These are phyloP conservation scores for Claviceps paspali DNA, from an alignment of 2,329 filamentous ascomycete genomes.

Conservation along the genomic window DNA sequence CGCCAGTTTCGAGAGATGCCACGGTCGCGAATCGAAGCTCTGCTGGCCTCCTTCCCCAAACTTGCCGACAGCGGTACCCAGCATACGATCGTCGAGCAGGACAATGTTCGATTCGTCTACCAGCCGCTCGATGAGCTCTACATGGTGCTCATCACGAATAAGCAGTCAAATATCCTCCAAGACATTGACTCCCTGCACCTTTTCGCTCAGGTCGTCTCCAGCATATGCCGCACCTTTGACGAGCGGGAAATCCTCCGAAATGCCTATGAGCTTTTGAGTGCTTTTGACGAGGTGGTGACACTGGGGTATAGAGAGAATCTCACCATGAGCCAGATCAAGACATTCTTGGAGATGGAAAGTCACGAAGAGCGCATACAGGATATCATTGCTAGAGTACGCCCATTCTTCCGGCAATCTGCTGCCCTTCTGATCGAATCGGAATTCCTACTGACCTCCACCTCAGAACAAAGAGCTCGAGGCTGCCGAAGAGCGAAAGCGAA, in stretches of 20 bases:
- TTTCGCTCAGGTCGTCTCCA: slow-evolving; percentile 93
- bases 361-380: slow-evolving; percentile 98
- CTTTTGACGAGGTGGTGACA: slow-evolving; percentile 94
- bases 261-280: slow-evolving; percentile 89
- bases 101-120: slow-evolving; percentile 99
- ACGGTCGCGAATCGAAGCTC: slow-evolving; percentile 86
- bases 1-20: slow-evolving; percentile 97
- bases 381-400: slow-evolving; percentile 72
- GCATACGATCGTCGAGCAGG: slow-evolving; percentile 96
- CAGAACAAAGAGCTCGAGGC: slow-evolving; percentile 98
- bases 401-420: not conserved
- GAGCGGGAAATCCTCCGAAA: slow-evolving; percentile 91
- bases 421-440: not conserved
- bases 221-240: slow-evolving; percentile 89
- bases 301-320: slow-evolving; percentile 93
- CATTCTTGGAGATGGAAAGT: slow-evolving; percentile 97
- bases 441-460: slow-evolving; percentile 11
- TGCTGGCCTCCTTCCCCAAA: slow-evolving; percentile 95
- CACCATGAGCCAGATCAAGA: slow-evolving; percentile 94
- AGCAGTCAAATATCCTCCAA: slow-evolving; percentile 97
- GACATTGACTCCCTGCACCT: slow-evolving; percentile 97
- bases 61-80: slow-evolving; percentile 91
- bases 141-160: slow-evolving; percentile 99
- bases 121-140: slow-evolving; percentile 98
- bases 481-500: slow-evolving; percentile 93